Conservation (phyloP, 345 rosid genomes). For the Euphorbia pulcherrima region DNA sequence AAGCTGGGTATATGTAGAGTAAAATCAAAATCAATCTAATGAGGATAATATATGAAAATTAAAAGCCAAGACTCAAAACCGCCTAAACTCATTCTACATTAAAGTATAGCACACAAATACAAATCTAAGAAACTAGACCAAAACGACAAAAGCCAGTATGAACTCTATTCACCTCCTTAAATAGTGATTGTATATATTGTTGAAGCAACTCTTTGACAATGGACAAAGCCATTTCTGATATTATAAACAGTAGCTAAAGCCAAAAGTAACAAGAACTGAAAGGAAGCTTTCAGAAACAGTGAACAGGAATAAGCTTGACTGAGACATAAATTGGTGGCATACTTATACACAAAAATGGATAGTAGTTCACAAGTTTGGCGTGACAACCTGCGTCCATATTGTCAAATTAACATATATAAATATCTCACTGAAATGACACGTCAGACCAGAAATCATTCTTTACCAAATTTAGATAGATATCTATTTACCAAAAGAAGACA, state of each 20-base stretch:
- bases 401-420: slow-evolving; percentile 26
- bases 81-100: not conserved
- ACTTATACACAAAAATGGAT: slow-evolving; percentile 14
- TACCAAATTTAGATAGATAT: not conserved
- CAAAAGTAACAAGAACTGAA: not conserved
- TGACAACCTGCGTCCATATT: slow-evolving; percentile 12
- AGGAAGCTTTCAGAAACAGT: slow-evolving; percentile 17
- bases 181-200: slow-evolving; percentile 37
- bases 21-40: slow-evolving; percentile 4
- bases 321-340: slow-evolving; percentile 14
- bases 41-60: not conserved
- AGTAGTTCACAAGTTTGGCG: slow-evolving; percentile 25
- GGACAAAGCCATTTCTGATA: slow-evolving; percentile 41
- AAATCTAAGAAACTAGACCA: slow-evolving; percentile 1
- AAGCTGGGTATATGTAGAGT: slow-evolving; percentile 1
- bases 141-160: slow-evolving; percentile 6
- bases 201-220: slow-evolving; percentile 43
- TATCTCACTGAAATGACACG: slow-evolving; percentile 21
- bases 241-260: slow-evolving; percentile 4
- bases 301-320: slow-evolving; percentile 25
- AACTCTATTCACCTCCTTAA: slow-evolving; percentile 39
- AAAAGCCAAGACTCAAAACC: slow-evolving; percentile 1
- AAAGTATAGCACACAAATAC: not conserved
- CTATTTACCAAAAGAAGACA: not conserved
- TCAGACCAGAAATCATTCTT: not conserved